A percentile compares a stretch with the other conserved stretches of the same genome.
Evolutionary conservation across 2,329 filamentous ascomycete genomes (phyloP).

Genomic region (Paecilomyces dactylethromorphus): DNA sequence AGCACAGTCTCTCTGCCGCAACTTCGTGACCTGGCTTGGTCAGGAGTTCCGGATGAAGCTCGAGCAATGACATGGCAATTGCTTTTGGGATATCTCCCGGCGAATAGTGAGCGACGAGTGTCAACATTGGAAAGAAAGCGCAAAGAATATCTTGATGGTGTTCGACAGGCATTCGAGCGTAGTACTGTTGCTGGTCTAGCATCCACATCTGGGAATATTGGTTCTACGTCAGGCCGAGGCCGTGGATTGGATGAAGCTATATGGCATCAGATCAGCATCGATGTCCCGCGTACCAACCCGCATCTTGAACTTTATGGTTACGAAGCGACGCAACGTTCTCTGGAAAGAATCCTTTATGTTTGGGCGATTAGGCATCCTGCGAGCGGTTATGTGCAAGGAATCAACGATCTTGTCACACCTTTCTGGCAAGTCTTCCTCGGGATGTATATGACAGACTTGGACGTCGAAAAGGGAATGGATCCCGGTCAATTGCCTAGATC

Average conservation of each 20-base stretch:
- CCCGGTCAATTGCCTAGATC: slow-evolving; percentile 85
- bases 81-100: slow-evolving; percentile 87
- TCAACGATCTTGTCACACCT: slow-evolving; percentile 94
- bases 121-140: slow-evolving; percentile 87
- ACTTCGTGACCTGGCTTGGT: slow-evolving; percentile 82
- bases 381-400: slow-evolving; percentile 95
- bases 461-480: slow-evolving; percentile 93
- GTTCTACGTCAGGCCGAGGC: slow-evolving; percentile 46
- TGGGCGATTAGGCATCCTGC: slow-evolving; percentile 98
- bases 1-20: slow-evolving; percentile 83
- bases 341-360: slow-evolving; percentile 92
- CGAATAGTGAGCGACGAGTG: slow-evolving; percentile 89
- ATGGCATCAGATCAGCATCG: slow-evolving; percentile 99
- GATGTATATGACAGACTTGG: slow-evolving; percentile 86
- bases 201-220: slow-evolving; percentile 31
- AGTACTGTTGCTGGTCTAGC: slow-evolving; percentile 36
- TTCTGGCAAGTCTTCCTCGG: slow-evolving; percentile 98
- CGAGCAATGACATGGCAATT: slow-evolving; percentile 99
- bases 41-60: slow-evolving; percentile 87
- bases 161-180: slow-evolving; percentile 60
- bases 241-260: slow-evolving; percentile 91
- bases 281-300: slow-evolving; percentile 91
- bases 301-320: slow-evolving; percentile 93
- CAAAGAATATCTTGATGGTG: slow-evolving; percentile 93
- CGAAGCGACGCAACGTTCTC: slow-evolving; percentile 86